phyloP scores from a whole-genome alignment of 257 asterid genomes.

The Pogostemon cablin region DNA sequence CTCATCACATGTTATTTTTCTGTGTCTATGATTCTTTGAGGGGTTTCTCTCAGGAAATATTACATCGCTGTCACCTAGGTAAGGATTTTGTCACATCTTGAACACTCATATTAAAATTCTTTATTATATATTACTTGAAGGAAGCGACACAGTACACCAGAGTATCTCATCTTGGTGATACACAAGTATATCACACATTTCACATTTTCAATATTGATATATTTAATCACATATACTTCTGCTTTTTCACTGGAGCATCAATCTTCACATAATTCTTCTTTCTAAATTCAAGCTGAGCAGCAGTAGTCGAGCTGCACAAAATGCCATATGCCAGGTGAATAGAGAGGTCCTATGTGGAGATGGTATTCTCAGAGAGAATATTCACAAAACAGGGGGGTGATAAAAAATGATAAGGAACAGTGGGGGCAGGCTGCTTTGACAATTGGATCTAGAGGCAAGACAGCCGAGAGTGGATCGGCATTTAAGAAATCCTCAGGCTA shows the following conservation, averaged over 20 bases:
- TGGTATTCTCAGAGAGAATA: too few relatives aligned
- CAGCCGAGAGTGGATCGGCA: background rate
- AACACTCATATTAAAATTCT: background rate
- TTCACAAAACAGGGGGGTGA: background rate
- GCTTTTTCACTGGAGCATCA: slow-evolving; percentile 28
- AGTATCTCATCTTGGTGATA: background rate
- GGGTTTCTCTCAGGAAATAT: background rate
- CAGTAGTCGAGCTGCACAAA: background rate
- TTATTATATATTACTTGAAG: background rate
- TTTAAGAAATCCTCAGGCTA: slow-evolving; percentile 2
- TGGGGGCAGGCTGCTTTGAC: background rate
- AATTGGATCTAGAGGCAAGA: background rate
- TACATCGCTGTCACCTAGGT: background rate
- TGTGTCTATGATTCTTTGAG: background rate
- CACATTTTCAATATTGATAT: background rate
- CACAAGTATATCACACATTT: slow-evolving; percentile 5
- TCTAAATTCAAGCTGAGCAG: background rate
- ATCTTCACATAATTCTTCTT: slow-evolving; percentile 13
- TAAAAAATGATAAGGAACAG: background rate
- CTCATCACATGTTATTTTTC: slow-evolving; percentile 1
- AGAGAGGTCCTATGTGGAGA: too few relatives aligned
- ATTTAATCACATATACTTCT: slow-evolving; percentile 5
- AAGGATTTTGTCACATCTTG: background rate
- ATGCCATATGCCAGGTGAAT: too few relatives aligned
- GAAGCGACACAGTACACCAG: background rate